These are phyloP conservation scores for Syzygium oleosum DNA, from an alignment of 345 rosid species.

Conservation along the genomic window DNA sequence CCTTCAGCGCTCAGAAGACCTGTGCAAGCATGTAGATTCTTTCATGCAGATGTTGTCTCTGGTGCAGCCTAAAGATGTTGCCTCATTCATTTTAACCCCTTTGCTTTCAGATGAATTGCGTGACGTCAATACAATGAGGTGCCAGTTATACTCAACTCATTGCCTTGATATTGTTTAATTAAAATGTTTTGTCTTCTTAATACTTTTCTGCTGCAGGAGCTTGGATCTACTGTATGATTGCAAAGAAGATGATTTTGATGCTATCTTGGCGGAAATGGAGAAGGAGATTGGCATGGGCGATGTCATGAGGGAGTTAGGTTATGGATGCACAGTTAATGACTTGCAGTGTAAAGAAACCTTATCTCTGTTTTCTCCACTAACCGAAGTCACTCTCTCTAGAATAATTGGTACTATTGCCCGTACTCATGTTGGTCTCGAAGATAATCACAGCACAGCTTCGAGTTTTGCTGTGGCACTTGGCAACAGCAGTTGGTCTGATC, in stretches of 20 bases:
- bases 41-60: constrained; percentile 62
- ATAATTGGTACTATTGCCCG: constrained; percentile 52
- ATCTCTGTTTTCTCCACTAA: constrained; percentile 58
- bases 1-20: constrained; percentile 63
- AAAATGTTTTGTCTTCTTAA: neutral
- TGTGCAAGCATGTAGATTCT: constrained; percentile 63
- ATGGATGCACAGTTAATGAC: constrained; percentile 70
- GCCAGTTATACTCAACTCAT: neutral
- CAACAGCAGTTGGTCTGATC: constrained; percentile 38
- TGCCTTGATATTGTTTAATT: neutral
- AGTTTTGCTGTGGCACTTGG: constrained; percentile 71
- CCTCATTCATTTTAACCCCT: constrained; percentile 49
- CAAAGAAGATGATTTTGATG: constrained; percentile 59
- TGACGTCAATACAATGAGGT: constrained; percentile 58
- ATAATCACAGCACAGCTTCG: constrained; percentile 46
- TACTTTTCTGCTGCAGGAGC: constrained; percentile 27
- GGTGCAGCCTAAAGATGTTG: constrained; percentile 38
- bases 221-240: constrained; percentile 33
- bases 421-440: constrained; percentile 48
- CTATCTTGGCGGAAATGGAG: constrained; percentile 74
- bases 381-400: constrained; percentile 64
- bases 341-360: constrained; percentile 65
- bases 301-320: constrained; percentile 79
- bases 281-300: constrained; percentile 72
- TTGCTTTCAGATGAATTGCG: constrained; percentile 50